Base-by-base conservation (phyloP, 2,329 filamentous ascomycete genomes). In the Cryphonectria radicalis region DNA sequence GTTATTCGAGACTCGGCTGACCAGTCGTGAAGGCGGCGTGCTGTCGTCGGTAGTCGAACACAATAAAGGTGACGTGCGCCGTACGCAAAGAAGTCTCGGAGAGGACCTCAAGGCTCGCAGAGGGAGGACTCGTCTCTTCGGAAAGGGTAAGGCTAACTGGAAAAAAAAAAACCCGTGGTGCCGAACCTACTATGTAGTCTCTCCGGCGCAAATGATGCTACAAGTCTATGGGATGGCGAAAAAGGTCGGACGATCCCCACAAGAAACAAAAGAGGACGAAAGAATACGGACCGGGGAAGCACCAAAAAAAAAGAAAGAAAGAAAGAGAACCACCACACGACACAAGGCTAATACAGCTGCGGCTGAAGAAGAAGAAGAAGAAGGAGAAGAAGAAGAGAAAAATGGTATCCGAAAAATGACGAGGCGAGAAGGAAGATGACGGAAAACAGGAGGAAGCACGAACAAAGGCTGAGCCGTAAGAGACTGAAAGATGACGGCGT, bases 141-240 rank as follows among this genome's bases (percentile, higher is more conserved):
- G 65, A 63, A 28, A 59, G n/a, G 22, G 50, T 40, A 22, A 42
- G 50, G 28, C 37, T 62, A 53, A 4, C 32, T 32, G 32, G 32
- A 4, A 4, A 4, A 4, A 4, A 4, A 37, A 59, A 32, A 17
- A 28, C 50, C 37, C 53, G 53, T 28, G 53, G 53, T 32, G 25
- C 7, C 28, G 28, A 59, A 17, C 1, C 55, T 32, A 50, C 46
- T 50, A 50, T 50, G 46, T n/a, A 55, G 37, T 55, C 66, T 46
- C 35, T 28, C 19, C 3, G 53, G 14, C 53, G 35, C 60, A 35
- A 68, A 70, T 63, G 66, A 64, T 70, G 66, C 71, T 68, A 67
- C 62, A 60, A 35, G 37, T 70, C 69, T 70, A 72, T 64, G 71
- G 66, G 66, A 68, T 71, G 66, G 68, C 65, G 68, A 70, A 68